These are phyloP conservation scores for Tetrapisispora namnaoensis DNA, from an alignment of 805 yeast genomes.

Conservation along the genomic window DNA sequence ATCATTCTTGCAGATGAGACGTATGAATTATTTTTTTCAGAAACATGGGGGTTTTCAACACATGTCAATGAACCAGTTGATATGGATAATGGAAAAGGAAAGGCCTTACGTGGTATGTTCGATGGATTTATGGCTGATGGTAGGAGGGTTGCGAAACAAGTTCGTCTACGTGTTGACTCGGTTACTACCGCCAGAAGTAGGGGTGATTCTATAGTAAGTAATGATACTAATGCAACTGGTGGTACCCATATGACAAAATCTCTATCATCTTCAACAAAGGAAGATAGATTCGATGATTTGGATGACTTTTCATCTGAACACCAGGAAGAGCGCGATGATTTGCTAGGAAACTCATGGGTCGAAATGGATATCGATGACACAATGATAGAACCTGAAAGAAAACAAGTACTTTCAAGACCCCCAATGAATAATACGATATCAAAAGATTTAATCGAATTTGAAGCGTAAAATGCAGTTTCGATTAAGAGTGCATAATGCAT, in stretches of 20 bases:
- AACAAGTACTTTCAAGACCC: not conserved
- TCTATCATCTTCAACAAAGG: slow-evolving; percentile 3
- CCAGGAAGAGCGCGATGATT: slow-evolving; percentile 21
- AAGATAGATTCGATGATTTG: slow-evolving; percentile 22
- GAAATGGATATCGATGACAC: slow-evolving; percentile 18
- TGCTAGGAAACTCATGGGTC: slow-evolving; percentile 22
- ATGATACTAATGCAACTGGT: slow-evolving; percentile 4
- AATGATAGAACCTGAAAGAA: slow-evolving; percentile 6
- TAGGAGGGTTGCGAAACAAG: slow-evolving; percentile 79
- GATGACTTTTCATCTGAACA: slow-evolving; percentile 26
- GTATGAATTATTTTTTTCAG: slow-evolving; percentile 72
- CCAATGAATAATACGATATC: not conserved
- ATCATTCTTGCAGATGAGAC: slow-evolving; percentile 90
- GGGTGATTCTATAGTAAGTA: slow-evolving; percentile 8
- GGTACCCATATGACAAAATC: slow-evolving; percentile 3
- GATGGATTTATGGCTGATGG: slow-evolving; percentile 91
- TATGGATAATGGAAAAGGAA: slow-evolving; percentile 35
- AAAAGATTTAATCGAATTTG: slow-evolving; percentile 24
- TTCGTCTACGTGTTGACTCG: slow-evolving; percentile 78
- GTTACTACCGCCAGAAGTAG: slow-evolving; percentile 34
- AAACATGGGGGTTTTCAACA: slow-evolving; percentile 55
- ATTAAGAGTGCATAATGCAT: not conserved
- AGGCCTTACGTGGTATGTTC: slow-evolving; percentile 74
- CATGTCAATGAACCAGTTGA: slow-evolving; percentile 51
- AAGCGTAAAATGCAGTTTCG: slow-evolving; percentile 12